These are phyloP conservation scores for Sistotremastrum niveocremeum DNA, from an alignment of 768 basidiomycete genomes.

Conservation along the genomic window DNA sequence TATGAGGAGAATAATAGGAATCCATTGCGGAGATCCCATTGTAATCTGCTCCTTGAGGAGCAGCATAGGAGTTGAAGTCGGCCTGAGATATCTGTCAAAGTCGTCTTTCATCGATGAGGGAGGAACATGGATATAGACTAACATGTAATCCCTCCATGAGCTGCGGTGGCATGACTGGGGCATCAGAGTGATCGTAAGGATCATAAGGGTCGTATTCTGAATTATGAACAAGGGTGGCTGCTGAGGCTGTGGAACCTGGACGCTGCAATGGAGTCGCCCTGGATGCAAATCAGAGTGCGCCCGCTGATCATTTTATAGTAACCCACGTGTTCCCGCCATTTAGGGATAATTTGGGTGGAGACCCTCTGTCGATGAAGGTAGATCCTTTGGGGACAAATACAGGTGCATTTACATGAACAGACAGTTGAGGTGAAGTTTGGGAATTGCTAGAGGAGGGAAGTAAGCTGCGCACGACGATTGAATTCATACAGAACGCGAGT, in stretches of 20 bases:
- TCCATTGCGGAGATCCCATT: slow-evolving; percentile 2
- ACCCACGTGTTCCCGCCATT: background rate
- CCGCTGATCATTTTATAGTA: background rate
- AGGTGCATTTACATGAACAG: slow-evolving; percentile 66
- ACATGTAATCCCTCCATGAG: slow-evolving; percentile 21
- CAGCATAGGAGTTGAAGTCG: background rate
- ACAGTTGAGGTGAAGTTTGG: slow-evolving; percentile 19
- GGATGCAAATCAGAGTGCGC: too few species aligned
- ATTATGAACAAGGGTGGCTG: slow-evolving; percentile 11
- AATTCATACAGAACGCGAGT: background rate
- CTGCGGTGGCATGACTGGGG: slow-evolving; percentile 15
- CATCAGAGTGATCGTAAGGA: slow-evolving; percentile 13
- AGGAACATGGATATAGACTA: slow-evolving; percentile 1
- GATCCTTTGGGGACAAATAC: slow-evolving; percentile 64
- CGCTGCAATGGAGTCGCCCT: slow-evolving; percentile 6
- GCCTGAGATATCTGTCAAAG: slow-evolving; percentile 8
- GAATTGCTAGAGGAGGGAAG: slow-evolving; percentile 21
- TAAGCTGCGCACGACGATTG: background rate
- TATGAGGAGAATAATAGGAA: slow-evolving; percentile 26
- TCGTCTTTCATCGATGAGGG: slow-evolving; percentile 9
- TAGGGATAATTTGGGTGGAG: background rate
- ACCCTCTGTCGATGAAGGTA: slow-evolving; percentile 8
- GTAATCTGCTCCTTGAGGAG: background rate
- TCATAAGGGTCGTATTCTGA: slow-evolving; percentile 19
- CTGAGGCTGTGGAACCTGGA: slow-evolving; percentile 7